These are phyloP conservation scores for Nakazawaea laoshanensis DNA, from an alignment of 805 yeast species.

Conservation along the genomic window DNA sequence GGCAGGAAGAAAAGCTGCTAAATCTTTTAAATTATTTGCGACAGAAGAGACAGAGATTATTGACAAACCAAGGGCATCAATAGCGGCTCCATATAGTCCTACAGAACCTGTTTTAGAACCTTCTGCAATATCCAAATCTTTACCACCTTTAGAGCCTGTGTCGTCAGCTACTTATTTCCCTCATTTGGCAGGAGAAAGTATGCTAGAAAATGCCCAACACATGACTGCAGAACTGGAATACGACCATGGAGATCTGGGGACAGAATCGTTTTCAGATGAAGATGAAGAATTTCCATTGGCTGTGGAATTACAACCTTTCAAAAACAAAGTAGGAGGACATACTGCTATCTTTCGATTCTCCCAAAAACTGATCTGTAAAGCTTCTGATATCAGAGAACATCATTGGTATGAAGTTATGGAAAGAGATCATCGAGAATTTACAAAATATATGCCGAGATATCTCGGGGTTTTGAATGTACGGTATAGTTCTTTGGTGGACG, in stretches of 20 bases:
- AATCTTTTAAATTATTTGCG: constrained; percentile 45
- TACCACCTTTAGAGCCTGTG: constrained; percentile 42
- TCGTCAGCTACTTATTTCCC: constrained; percentile 69
- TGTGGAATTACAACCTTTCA: constrained; percentile 85
- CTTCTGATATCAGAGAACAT: constrained; percentile 83
- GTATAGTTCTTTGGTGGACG: constrained; percentile 37
- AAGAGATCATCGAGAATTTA: constrained; percentile 60
- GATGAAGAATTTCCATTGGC: constrained; percentile 50
- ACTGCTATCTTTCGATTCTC: constrained; percentile 93
- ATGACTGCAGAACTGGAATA: constrained; percentile 39
- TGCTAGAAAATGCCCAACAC: constrained; percentile 25
- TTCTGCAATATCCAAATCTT: constrained; percentile 4
- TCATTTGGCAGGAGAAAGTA: constrained; percentile 36
- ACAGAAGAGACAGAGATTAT: constrained; percentile 8
- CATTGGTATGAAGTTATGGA: constrained; percentile 89
- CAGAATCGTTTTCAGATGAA: not conserved
- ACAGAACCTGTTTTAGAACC: not conserved
- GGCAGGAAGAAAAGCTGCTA: constrained; percentile 51
- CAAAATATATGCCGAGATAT: constrained; percentile 86
- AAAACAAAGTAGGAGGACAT: constrained; percentile 96
- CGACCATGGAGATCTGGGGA: not conserved
- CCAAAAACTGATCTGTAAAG: constrained; percentile 88
- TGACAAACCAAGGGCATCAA: not conserved
- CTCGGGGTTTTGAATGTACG: constrained; percentile 92
- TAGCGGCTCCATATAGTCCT: not conserved